A percentile compares a stretch with the other conserved stretches of the same genome.
Evolutionary conservation across 2,329 filamentous ascomycete genomes (phyloP).

Genomic region (Penicillium sp.): DNA sequence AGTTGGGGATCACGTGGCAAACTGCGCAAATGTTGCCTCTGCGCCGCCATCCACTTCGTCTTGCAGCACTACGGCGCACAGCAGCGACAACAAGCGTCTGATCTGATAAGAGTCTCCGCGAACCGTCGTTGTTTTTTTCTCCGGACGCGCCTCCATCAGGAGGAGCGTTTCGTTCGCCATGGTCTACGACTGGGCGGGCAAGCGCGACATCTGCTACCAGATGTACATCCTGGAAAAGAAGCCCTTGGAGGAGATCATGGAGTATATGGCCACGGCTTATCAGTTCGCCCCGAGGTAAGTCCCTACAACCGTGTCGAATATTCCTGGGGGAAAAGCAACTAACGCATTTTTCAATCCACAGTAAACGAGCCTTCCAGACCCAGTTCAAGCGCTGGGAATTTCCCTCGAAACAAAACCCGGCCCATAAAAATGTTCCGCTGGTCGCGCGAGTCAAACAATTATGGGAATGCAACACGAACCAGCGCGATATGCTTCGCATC

Average conservation of each 20-base stretch:
- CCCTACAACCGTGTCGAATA: not conserved
- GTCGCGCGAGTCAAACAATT: constrained; percentile 66
- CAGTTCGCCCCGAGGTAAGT: constrained; percentile 65
- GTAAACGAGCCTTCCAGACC: constrained; percentile 69
- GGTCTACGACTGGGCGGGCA: constrained; percentile 63
- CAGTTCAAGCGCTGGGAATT: constrained; percentile 77
- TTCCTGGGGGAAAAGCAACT: no score
- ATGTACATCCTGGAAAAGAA: constrained; percentile 73
- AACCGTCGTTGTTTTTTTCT: constrained; percentile 9
- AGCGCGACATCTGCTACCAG: constrained; percentile 59
- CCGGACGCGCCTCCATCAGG: constrained; percentile 25
- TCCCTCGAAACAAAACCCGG: constrained; percentile 65
- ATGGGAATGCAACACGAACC: constrained; percentile 67
- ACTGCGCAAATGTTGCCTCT: constrained; percentile 23
- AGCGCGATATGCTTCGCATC: constrained; percentile 66
- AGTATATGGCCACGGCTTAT: constrained; percentile 59
- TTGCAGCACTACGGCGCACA: constrained; percentile 31
- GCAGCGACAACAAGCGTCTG: constrained; percentile 32
- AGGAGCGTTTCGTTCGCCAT: constrained; percentile 27
- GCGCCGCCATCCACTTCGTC: constrained; percentile 12
- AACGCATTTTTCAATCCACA: constrained; percentile 5
- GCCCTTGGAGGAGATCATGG: constrained; percentile 67
- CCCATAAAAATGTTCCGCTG: constrained; percentile 62
- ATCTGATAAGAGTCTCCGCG: constrained; percentile 25
- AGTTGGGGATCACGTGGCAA: constrained; percentile 14